A percentile compares a stretch with the other conserved stretches of the same genome.
Evolutionary conservation across 2,329 filamentous ascomycete species (phyloP).

Genomic region (Cercospora sp.): DNA sequence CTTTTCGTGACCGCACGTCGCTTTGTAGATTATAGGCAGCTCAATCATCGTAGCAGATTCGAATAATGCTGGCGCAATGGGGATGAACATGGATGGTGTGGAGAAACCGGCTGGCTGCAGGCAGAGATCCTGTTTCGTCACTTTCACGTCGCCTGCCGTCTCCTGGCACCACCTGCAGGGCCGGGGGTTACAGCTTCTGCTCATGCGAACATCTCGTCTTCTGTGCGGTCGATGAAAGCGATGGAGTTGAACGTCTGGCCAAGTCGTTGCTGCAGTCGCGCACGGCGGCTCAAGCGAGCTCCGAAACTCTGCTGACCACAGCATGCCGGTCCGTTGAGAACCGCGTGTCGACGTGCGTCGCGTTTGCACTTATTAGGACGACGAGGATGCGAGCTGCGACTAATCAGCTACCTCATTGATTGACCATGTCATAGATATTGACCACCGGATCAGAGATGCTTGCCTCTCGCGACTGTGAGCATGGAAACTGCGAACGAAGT

Average conservation of each 20-base stretch:
- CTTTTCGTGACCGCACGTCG: background rate
- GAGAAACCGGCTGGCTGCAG: background rate
- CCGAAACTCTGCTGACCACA: constrained; percentile 1
- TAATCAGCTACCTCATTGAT: background rate
- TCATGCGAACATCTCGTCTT: background rate
- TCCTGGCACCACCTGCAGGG: background rate
- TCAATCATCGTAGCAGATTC: background rate
- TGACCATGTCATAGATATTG: background rate
- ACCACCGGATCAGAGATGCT: background rate
- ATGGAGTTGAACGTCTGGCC: background rate
- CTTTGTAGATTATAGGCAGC: background rate
- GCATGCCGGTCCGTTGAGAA: background rate
- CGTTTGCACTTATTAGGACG: background rate
- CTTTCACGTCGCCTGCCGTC: background rate
- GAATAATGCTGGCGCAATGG: background rate
- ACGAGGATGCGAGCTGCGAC: background rate
- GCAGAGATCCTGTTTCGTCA: background rate
- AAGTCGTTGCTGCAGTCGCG: background rate
- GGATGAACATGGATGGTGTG: background rate
- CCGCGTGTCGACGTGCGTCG: background rate
- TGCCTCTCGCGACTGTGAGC: background rate
- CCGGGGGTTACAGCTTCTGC: background rate
- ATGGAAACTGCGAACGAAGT: constrained; percentile 7
- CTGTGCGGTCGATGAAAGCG: background rate
- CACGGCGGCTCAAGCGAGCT: background rate